Conservation (phyloP, 1,284 basidiomycete genomes). For the Cutaneotrichosporon sp. region DNA sequence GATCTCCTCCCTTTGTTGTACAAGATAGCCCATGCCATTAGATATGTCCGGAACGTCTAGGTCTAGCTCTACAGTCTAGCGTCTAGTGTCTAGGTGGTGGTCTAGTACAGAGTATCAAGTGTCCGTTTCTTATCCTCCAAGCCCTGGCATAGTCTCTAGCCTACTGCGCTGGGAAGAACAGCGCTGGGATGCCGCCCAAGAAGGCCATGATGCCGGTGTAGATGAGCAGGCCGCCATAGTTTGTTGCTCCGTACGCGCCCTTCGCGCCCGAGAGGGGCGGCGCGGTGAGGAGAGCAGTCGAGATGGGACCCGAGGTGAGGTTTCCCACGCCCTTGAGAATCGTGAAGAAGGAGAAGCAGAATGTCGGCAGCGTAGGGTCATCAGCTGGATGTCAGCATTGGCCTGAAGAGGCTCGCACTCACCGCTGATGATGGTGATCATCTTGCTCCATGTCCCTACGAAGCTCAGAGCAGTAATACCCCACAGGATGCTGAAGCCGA, state of each 20-base stretch:
- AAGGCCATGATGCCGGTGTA: slow-evolving; percentile 30
- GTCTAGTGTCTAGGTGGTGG: no score
- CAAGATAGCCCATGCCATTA: neutral
- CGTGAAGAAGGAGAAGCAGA: slow-evolving; percentile 43
- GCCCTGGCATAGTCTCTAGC: no score
- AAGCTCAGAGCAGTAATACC: slow-evolving; percentile 34
- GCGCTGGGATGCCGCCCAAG: slow-evolving; percentile 14
- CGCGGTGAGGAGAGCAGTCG: slow-evolving; percentile 31
- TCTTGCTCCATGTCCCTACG: slow-evolving; percentile 35
- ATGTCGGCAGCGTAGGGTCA: slow-evolving; percentile 35
- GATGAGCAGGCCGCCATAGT: slow-evolving; percentile 34
- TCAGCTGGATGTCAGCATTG: slow-evolving; percentile 25
- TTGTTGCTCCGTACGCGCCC: slow-evolving; percentile 42
- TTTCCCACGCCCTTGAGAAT: slow-evolving; percentile 44
- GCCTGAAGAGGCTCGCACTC: slow-evolving; percentile 6
- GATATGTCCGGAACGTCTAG: neutral
- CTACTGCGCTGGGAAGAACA: slow-evolving; percentile 17
- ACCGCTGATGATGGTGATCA: slow-evolving; percentile 36
- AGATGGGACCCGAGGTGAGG: slow-evolving; percentile 43
- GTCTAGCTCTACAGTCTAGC: neutral
- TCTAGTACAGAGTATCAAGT: no score
- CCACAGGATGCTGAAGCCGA: slow-evolving; percentile 34
- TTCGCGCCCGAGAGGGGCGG: slow-evolving; percentile 24
- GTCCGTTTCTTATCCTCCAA: no score
- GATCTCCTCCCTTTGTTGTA: neutral